Percentiles rank a stretch among this genome's conserved stretches.
Conservation (phyloP, 305 asterid species). For the Solanum hybrid region DNA sequence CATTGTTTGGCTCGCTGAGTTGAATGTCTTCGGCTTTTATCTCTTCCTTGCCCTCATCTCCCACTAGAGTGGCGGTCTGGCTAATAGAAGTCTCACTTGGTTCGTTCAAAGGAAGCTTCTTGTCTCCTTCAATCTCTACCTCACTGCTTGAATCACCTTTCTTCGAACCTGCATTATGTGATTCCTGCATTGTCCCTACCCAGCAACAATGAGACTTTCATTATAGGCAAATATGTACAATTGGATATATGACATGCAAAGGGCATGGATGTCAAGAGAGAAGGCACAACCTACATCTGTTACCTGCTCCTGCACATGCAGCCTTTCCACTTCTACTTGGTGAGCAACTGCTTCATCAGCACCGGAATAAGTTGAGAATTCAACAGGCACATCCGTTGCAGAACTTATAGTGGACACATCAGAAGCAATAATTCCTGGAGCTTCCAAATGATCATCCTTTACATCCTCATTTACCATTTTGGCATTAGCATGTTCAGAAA, state of each 20-base stretch:
- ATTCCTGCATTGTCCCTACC: slow-evolving; percentile 87
- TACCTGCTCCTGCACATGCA: slow-evolving; percentile 73
- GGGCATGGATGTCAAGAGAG: slow-evolving; percentile 44
- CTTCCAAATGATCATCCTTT: slow-evolving; percentile 15
- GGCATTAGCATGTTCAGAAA: slow-evolving; percentile 25
- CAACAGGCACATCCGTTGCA: slow-evolving; percentile 26
- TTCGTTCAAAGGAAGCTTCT: slow-evolving; percentile 27
- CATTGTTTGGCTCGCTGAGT: slow-evolving; percentile 19
- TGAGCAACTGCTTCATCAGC: background rate
- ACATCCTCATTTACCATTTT: slow-evolving; percentile 28
- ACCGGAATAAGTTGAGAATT: slow-evolving; percentile 17
- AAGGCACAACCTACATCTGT: slow-evolving; percentile 98
- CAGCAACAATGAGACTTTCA: slow-evolving; percentile 34
- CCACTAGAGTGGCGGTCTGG: slow-evolving; percentile 20
- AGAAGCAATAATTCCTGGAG: slow-evolving; percentile 16
- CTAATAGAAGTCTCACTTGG: slow-evolving; percentile 20
- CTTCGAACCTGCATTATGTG: slow-evolving; percentile 36
- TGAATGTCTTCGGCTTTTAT: slow-evolving; percentile 20
- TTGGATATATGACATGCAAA: slow-evolving; percentile 6
- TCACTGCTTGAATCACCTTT: slow-evolving; percentile 35
- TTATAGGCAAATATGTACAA: slow-evolving; percentile 20
- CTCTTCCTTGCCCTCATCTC: slow-evolving; percentile 19
- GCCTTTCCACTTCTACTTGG: slow-evolving; percentile 18
- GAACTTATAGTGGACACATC: slow-evolving; percentile 26
- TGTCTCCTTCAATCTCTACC: slow-evolving; percentile 32